A percentile compares a stretch with the other conserved stretches of the same genome.
Evolutionary conservation across 2,329 filamentous ascomycete species (phyloP).

Genomic region (Leptoxyphium fumago): DNA sequence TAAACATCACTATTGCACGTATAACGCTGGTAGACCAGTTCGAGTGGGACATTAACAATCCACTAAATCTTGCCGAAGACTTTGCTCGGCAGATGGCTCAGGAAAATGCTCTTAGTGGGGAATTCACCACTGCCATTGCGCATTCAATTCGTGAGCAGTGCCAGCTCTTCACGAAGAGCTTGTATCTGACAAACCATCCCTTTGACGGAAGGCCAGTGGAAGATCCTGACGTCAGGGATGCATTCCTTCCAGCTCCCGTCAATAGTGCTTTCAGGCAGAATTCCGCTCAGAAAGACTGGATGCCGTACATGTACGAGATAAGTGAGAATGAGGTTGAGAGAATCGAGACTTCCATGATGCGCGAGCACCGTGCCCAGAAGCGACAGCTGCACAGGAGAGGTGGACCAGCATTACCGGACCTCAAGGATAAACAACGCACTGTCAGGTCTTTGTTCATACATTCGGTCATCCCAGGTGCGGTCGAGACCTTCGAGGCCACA

Average conservation of each 20-base stretch:
- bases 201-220: slow-evolving; percentile 91
- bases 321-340: slow-evolving; percentile 80
- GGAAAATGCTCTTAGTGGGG: slow-evolving; percentile 80
- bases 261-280: slow-evolving; percentile 74
- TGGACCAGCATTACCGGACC: slow-evolving; percentile 83
- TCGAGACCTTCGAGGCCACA: slow-evolving; percentile 64
- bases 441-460: slow-evolving; percentile 87
- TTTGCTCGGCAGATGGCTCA: slow-evolving; percentile 81
- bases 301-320: slow-evolving; percentile 85
- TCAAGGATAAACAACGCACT: slow-evolving; percentile 86
- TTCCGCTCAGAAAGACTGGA: slow-evolving; percentile 86
- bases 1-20: slow-evolving; percentile 94
- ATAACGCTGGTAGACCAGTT: slow-evolving; percentile 94
- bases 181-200: slow-evolving; percentile 85
- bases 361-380: slow-evolving; percentile 89
- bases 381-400: slow-evolving; percentile 86
- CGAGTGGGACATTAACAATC: slow-evolving; percentile 97
- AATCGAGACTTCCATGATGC: slow-evolving; percentile 81
- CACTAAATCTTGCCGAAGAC: slow-evolving; percentile 82
- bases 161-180: slow-evolving; percentile 82
- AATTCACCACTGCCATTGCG: slow-evolving; percentile 94
- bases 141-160: slow-evolving; percentile 95
- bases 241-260: slow-evolving; percentile 75
- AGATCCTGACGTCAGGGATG: slow-evolving; percentile 72
- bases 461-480: slow-evolving; percentile 79